Evolutionary conservation across 2,329 filamentous ascomycete species (phyloP), one percentile per base, ranked within the genome.

Genomic region (Epichloe bromicola): DNA sequence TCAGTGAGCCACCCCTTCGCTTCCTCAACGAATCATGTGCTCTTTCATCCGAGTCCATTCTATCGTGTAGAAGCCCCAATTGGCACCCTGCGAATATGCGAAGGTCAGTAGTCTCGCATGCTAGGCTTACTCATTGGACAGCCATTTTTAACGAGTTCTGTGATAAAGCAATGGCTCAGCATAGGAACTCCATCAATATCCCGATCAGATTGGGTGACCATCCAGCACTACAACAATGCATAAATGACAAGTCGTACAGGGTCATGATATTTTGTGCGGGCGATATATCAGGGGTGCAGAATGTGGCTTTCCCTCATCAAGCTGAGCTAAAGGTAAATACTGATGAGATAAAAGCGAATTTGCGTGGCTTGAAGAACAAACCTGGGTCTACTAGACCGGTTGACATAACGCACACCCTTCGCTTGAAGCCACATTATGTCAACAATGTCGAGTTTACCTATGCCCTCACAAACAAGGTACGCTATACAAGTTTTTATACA

Each of bases 311-410:
- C 57, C 93, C 93, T 2, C 82, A 91, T 59, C 89, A 96, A 68
- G 86, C 93, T 34, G 93, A 98, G 64, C 76, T 98, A 52, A 91
- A 89, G 63, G 80, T 95, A 51, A 98, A 98, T 59, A 78, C 82
- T 10, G 85, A 85, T 36, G 88, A 96, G 52, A 78, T 96, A 58
- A 93, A 91, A 66, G 85, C 86, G n/a, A 98, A 97, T 64, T 76
- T 95, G 58, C 86, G 93, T 58, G 93, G 93, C 4, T 69, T 98
- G 55, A 98, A 98, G 69, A 96, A 95, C 66, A 95, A 93, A 66
- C 88, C 91, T 6, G 93, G 93, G 20, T 94, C 93, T 43, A 98
- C 93, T 40, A 83, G 88, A 60, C 93, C 93, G 7, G 89, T 88
- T 45, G 93, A 98, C 67, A 85, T 98, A 55, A 98, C 93, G 7